These are phyloP conservation scores for Stylonectria norvegica DNA, from an alignment of 2,329 filamentous ascomycete species.

Conservation along the genomic window DNA sequence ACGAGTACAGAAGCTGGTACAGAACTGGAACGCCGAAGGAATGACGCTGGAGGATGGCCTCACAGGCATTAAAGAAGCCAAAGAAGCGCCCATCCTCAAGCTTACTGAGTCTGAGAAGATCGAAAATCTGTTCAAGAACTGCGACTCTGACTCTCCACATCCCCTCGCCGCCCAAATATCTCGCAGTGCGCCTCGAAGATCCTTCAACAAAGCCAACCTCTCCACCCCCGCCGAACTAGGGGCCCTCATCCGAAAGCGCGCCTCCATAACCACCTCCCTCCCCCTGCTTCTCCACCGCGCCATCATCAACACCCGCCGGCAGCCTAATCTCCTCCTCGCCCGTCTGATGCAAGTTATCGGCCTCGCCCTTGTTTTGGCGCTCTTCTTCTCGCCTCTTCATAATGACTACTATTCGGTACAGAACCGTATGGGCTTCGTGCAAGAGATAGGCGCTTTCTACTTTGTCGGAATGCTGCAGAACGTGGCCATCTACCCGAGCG, in stretches of 20 bases:
- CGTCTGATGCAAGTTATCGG: conserved; percentile 66
- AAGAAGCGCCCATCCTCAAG: no score
- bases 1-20: conserved; percentile 59
- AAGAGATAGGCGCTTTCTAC: conserved; percentile 68
- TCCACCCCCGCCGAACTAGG: conserved; percentile 70
- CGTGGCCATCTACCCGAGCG: conserved; percentile 68
- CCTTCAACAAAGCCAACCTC: conserved; percentile 44
- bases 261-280: conserved; percentile 60
- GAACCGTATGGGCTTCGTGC: conserved; percentile 69
- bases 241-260: conserved; percentile 60
- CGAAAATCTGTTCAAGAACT: no score
- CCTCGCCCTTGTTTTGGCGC: conserved; percentile 57
- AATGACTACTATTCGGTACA: conserved; percentile 68
- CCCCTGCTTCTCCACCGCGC: conserved; percentile 66
- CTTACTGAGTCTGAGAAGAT: conserved; percentile 7
- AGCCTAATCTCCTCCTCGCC: conserved; percentile 61
- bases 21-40: conserved; percentile 46
- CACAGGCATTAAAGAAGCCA: conserved; percentile 28
- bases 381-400: conserved; percentile 70
- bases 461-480: conserved; percentile 79
- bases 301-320: conserved; percentile 64
- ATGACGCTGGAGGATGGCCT: conserved; percentile 19
- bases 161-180: no score
- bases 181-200: conserved; percentile 39
- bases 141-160: no score